Percentiles rank a stretch among this genome's conserved stretches.
Evolutionary conservation across 2,329 filamentous ascomycete species (phyloP).

Genomic region (Xylariaceae sp.): DNA sequence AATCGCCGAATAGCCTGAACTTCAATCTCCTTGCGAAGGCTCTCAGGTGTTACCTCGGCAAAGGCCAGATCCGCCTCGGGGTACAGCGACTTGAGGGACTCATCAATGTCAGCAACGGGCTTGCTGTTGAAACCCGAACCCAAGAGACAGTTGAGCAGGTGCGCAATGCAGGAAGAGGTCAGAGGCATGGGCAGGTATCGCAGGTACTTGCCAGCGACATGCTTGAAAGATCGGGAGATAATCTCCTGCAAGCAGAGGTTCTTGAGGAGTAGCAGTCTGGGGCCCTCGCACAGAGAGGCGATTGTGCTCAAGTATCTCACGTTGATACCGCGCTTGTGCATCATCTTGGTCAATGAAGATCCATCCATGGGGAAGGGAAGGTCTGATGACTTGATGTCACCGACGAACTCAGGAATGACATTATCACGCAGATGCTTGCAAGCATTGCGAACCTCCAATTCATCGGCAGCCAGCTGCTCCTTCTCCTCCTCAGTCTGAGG

Average conservation of each 20-base stretch:
- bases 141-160: slow-evolving; percentile 89
- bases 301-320: slow-evolving; percentile 90
- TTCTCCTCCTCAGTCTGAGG: slow-evolving; percentile 91
- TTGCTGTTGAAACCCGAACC: slow-evolving; percentile 70
- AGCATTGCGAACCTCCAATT: slow-evolving; percentile 79
- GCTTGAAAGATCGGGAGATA: slow-evolving; percentile 93
- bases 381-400: slow-evolving; percentile 85
- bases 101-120: slow-evolving; percentile 72
- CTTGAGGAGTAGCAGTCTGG: slow-evolving; percentile 70
- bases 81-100: slow-evolving; percentile 69
- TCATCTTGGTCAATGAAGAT: slow-evolving; percentile 76
- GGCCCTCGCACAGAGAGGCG: slow-evolving; percentile 62
- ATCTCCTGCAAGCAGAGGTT: slow-evolving; percentile 84
- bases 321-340: slow-evolving; percentile 98
- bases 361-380: slow-evolving; percentile 98
- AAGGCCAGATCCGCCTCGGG: slow-evolving; percentile 77
- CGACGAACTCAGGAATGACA: slow-evolving; percentile 77
- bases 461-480: slow-evolving; percentile 73
- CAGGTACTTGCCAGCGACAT: slow-evolving; percentile 74
- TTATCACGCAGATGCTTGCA: slow-evolving; percentile 71
- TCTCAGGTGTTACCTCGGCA: slow-evolving; percentile 69
- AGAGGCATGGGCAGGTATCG: slow-evolving; percentile 74
- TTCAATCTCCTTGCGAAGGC: slow-evolving; percentile 63
- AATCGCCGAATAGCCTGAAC: slow-evolving; percentile 69
- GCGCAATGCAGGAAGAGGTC: slow-evolving; percentile 71